Evolutionary conservation across 2,329 filamentous ascomycete species (phyloP).

Genomic region (Phyllosticta ampelicida): DNA sequence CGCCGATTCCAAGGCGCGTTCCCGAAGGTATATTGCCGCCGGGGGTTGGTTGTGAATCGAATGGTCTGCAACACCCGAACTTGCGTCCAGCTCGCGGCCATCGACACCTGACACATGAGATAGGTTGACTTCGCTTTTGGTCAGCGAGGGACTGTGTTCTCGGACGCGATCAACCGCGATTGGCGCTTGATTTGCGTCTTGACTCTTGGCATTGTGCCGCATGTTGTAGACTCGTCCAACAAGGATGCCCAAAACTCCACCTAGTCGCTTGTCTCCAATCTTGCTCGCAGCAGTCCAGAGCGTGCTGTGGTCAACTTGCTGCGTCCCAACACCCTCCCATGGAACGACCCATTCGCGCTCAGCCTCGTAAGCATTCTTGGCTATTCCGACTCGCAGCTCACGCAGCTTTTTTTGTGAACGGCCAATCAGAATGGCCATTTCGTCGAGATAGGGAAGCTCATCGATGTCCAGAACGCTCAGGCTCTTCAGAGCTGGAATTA

Average conservation of each 20-base stretch:
- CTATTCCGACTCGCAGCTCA: conserved; percentile 65
- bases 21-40: not conserved
- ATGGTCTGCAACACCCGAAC: not conserved
- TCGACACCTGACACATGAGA: not conserved
- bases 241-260: conserved; percentile 57
- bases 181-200: not conserved
- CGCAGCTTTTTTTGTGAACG: conserved; percentile 54
- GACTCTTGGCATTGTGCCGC: conserved; percentile 26
- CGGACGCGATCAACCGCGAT: not conserved
- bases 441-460: conserved; percentile 70
- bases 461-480: conserved; percentile 72
- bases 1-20: not conserved
- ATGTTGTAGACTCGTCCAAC: conserved; percentile 57
- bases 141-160: not conserved
- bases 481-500: conserved; percentile 63
- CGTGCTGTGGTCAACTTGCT: conserved; percentile 52
- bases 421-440: conserved; percentile 67
- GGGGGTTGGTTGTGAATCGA: not conserved
- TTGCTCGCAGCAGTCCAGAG: conserved; percentile 41
- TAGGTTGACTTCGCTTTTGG: conserved; percentile 8
- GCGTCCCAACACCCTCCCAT: conserved; percentile 52
- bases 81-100: conserved; percentile 5
- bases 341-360: conserved; percentile 46
- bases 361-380: conserved; percentile 37
- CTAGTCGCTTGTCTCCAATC: conserved; percentile 53